These are phyloP conservation scores for Aspergillus nidulans DNA, from an alignment of 495 filamentous ascomycete genomes.

Conservation along the genomic window DNA sequence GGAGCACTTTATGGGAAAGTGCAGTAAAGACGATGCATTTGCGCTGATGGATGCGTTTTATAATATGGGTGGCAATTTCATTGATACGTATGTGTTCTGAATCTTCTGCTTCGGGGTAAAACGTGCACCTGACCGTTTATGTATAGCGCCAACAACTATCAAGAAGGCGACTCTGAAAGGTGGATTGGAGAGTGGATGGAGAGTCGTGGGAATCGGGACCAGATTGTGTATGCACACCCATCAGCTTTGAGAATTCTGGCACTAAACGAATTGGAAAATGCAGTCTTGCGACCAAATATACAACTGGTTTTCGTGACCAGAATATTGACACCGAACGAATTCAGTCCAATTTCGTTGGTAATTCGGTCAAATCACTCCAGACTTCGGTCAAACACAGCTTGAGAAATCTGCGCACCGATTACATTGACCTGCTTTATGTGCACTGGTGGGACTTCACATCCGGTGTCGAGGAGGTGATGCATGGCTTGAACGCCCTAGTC, in stretches of 20 bases:
- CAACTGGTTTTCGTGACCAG: constrained; percentile 5
- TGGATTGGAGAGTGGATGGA: constrained; percentile 20
- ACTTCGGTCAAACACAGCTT: constrained; percentile 52
- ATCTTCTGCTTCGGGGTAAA: no score
- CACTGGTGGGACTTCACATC: constrained; percentile 58
- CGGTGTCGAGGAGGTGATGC: constrained; percentile 59
- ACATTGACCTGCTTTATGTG: constrained; percentile 61
- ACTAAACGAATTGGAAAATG: neutral
- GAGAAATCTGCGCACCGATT: constrained; percentile 59
- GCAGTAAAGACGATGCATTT: constrained; percentile 10
- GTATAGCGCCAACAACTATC: constrained; percentile 13
- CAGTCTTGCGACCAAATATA: constrained; percentile 15
- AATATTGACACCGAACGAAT: constrained; percentile 2
- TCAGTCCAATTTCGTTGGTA: constrained; percentile 50
- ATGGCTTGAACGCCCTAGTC: constrained; percentile 53
- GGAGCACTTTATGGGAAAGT: constrained; percentile 12
- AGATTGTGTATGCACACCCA: constrained; percentile 10
- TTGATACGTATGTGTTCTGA: constrained; percentile 14
- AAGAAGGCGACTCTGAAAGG: constrained; percentile 7
- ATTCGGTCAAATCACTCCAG: constrained; percentile 49
- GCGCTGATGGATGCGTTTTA: constrained; percentile 10
- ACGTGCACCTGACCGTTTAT: no score
- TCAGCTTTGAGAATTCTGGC: neutral
- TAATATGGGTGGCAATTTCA: constrained; percentile 12
- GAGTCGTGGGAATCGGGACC: constrained; percentile 9